Base-by-base conservation (phyloP, 805 yeast genomes). In the Kodamaea jinghongensis region DNA sequence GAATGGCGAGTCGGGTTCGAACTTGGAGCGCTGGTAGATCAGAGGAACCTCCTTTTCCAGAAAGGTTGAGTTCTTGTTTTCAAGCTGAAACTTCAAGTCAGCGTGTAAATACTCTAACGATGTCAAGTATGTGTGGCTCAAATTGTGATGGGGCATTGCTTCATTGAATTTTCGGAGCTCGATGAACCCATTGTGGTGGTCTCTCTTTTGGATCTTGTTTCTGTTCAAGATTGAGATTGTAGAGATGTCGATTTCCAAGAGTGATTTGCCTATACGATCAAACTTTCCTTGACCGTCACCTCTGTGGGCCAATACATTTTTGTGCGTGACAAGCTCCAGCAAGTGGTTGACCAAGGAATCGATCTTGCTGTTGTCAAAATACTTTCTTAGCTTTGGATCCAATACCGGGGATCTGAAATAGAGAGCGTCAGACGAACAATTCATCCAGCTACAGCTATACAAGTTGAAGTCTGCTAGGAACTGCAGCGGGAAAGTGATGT, bases 381-480 rank as follows among this genome's bases (percentile, higher is more conserved):
- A 20, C 27, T n/a, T 13, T 6, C 10, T 35, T 4, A 38, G 40
- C 3, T 11, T 27, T 7, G 41, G 37, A 50, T 63, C 43, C 5
- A 63, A 34, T 2, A 80, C 49, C 0, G 95, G 93, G 3, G 63
- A 53, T 38, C 96, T 57, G 56, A 84, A 83, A 45, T 62, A 73
- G 16, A 75, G 61, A 12, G 40, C 36, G 2, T 35, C 36, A 5
- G 30, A 47, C 2, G 56, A 50, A 1, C 82, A 41, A 12, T 71
- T 62, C 15, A 90, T 44, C 91, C 95, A 86, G 4, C 82, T 80
- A 58, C 96, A 86, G 1, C 96, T 95, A 54, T 73, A 86, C 22
- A 91, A 60, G 54, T 91, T 90, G 60, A 74, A 88, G 55, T 93
- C 99, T 0, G 85, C 70, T 17, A 87, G 58, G 53, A 91, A 88